phyloP scores from a whole-genome alignment of 2,329 filamentous ascomycete genomes.

The Neofusicoccum cordaticola region DNA sequence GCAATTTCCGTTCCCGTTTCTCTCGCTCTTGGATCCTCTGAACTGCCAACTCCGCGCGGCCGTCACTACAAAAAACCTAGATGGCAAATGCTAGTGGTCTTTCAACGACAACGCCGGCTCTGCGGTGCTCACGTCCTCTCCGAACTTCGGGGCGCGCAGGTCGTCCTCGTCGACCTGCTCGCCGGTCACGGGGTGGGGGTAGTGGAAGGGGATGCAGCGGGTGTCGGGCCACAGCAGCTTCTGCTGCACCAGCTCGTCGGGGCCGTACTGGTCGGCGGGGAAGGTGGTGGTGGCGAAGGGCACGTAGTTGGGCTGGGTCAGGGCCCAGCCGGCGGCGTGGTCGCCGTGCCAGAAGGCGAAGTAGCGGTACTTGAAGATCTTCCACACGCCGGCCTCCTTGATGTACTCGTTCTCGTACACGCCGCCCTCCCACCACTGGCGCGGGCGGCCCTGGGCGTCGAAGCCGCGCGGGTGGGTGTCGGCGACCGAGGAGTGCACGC shows the following conservation, averaged over 20 bases:
- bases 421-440: conserved; percentile 59
- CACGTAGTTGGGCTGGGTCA: conserved; percentile 54
- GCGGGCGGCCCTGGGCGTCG: conserved; percentile 22
- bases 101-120: conserved; percentile 44
- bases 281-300: conserved; percentile 50
- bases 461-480: conserved; percentile 52
- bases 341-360: conserved; percentile 58
- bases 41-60: not conserved
- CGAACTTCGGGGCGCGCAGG: conserved; percentile 48
- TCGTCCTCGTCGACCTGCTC: conserved; percentile 46
- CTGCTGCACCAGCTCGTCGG: conserved; percentile 54
- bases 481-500: conserved; percentile 52
- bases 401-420: conserved; percentile 60
- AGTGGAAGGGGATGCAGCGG: conserved; percentile 54
- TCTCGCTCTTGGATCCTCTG: not conserved
- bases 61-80: not conserved
- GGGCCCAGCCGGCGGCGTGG: conserved; percentile 53
- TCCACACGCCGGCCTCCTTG: conserved; percentile 55
- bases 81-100: conserved; percentile 16
- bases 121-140: conserved; percentile 40
- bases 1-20: no score
- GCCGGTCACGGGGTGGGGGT: conserved; percentile 52
- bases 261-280: conserved; percentile 51
- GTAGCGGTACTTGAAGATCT: conserved; percentile 54
- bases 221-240: conserved; percentile 58